A percentile compares a stretch with the other conserved stretches of the same genome.
Conservation (phyloP, 2,329 filamentous ascomycete genomes). For the Lasiodiplodia gonubiensis region DNA sequence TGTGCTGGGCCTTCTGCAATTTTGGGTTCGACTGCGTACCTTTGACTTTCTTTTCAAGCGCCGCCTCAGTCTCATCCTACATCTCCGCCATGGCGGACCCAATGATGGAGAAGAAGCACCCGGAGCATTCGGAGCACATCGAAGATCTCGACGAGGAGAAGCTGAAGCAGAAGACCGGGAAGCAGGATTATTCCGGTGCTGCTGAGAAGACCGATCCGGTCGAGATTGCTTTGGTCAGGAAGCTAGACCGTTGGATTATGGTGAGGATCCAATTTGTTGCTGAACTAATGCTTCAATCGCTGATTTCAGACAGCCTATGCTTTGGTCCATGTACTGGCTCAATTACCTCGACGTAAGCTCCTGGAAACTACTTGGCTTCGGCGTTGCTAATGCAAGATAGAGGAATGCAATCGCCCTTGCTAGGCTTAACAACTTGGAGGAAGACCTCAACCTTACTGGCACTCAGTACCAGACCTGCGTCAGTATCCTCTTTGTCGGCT, state of each 20-base stretch:
- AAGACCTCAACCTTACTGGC: conserved; percentile 40
- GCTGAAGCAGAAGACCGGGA: conserved; percentile 32
- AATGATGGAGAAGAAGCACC: conserved; percentile 17
- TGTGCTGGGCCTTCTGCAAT: conserved; percentile 11
- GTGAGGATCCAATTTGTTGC: conserved; percentile 31
- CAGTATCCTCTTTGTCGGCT: conserved; percentile 35
- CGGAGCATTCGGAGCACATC: neutral
- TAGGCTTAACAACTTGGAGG: conserved; percentile 31
- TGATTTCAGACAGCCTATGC: conserved; percentile 4
- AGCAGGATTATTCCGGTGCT: conserved; percentile 43
- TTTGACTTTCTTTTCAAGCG: neutral
- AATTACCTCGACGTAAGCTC: conserved; percentile 38
- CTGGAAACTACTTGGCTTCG: conserved; percentile 44
- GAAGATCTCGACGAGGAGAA: conserved; percentile 25
- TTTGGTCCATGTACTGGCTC: conserved; percentile 29
- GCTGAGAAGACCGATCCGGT: conserved; percentile 43
- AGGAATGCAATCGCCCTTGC: conserved; percentile 39
- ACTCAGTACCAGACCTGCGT: conserved; percentile 44
- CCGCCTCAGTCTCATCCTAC: conserved; percentile 1
- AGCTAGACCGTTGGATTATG: conserved; percentile 41
- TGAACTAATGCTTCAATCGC: neutral
- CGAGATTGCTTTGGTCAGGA: conserved; percentile 43
- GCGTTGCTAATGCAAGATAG: conserved; percentile 31
- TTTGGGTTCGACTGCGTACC: neutral
- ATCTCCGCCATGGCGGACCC: neutral